A percentile compares a stretch with the other conserved stretches of the same genome.
These are phyloP conservation scores for Acanthamoeba quina DNA, from an alignment of 208 protist genomes.

Conservation along the genomic window DNA sequence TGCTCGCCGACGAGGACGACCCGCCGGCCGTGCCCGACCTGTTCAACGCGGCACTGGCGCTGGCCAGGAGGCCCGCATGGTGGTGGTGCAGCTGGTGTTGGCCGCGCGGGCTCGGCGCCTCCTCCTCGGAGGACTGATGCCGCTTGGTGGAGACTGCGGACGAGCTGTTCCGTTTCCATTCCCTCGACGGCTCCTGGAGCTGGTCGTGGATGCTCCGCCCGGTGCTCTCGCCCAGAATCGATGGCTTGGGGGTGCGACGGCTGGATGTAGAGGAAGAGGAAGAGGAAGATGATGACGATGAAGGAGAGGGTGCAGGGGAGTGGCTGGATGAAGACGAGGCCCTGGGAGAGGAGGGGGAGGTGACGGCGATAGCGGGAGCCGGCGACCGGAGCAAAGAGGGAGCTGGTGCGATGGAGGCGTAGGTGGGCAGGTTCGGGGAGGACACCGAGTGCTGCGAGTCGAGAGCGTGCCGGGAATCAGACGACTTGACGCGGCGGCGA, in stretches of 20 bases:
- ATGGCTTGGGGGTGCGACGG: background rate
- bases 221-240: conserved; percentile 13
- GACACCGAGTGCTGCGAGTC: background rate
- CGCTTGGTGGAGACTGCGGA: background rate
- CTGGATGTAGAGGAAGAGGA: background rate
- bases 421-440: background rate
- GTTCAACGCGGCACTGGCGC: background rate
- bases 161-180: background rate
- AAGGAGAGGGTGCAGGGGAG: background rate
- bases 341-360: background rate
- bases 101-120: background rate
- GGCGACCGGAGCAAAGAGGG: background rate
- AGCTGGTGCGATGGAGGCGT: background rate
- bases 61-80: background rate
- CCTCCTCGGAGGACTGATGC: background rate
- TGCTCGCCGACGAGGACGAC: background rate
- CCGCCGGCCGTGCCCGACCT: background rate
- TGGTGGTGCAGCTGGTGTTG: background rate
- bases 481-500: background rate
- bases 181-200: background rate
- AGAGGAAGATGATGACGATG: background rate
- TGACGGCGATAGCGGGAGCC: background rate
- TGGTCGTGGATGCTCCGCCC: conserved; percentile 8
- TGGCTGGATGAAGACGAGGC: background rate
- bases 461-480: background rate